Conservation (phyloP, 306 rosid species). For the Arachis hypogaea region DNA sequence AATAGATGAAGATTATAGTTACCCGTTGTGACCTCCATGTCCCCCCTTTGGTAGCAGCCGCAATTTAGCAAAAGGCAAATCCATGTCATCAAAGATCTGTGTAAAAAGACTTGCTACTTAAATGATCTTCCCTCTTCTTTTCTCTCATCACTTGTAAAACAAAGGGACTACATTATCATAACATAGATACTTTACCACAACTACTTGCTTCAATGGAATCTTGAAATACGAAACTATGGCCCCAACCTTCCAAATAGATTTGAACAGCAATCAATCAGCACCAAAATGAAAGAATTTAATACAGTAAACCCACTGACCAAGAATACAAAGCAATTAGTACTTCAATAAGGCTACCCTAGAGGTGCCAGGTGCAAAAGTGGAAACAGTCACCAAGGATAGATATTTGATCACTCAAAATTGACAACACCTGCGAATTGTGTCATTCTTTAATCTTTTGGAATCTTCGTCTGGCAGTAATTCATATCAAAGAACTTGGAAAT, state of each 20-base stretch:
- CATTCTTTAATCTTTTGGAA: neutral
- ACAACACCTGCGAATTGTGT: neutral
- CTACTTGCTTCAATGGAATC: constrained; percentile 90
- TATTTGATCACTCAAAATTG: neutral
- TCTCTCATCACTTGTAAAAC: constrained; percentile 22
- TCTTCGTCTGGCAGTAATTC: constrained; percentile 5
- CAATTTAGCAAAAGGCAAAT: constrained; percentile 86
- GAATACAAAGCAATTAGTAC: neutral
- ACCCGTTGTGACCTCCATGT: constrained; percentile 99
- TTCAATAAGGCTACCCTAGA: constrained; percentile 2
- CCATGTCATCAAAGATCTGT: constrained; percentile 92
- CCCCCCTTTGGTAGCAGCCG: constrained; percentile 95
- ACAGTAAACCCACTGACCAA: neutral
- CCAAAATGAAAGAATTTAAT: constrained; percentile 28
- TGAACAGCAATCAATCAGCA: constrained; percentile 41
- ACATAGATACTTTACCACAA: constrained; percentile 67
- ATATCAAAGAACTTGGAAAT: neutral
- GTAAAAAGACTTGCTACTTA: constrained; percentile 26
- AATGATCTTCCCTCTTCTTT: constrained; percentile 30
- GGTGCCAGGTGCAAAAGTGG: neutral
- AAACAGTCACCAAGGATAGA: neutral
- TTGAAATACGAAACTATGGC: constrained; percentile 87
- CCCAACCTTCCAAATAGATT: constrained; percentile 72
- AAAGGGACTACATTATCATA: constrained; percentile 15
- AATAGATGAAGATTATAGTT: constrained; percentile 29